Conservation (phyloP, 768 basidiomycete genomes). For the Naganishia vishniacii region DNA sequence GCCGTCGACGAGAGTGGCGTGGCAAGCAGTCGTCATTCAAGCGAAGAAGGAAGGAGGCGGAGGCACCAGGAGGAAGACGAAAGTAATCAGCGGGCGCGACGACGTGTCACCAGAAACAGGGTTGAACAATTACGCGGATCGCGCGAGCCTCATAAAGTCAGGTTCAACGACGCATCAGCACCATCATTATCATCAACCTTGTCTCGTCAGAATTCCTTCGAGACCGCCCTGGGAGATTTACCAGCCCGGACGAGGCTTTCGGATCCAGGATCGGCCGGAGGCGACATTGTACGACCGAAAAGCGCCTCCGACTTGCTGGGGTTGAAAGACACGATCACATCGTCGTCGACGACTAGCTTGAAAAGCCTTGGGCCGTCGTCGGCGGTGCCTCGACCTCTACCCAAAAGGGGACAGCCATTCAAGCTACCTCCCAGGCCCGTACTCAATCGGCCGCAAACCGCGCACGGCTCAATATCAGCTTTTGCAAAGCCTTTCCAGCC, state of each 20-base stretch:
- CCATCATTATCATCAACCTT: no score
- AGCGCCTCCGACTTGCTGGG: conserved; percentile 44
- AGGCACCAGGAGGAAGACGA: not conserved
- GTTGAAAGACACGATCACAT: conserved; percentile 9
- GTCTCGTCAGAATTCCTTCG: not conserved
- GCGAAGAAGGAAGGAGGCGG: conserved; percentile 4
- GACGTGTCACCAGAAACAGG: not conserved
- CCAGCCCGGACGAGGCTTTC: conserved; percentile 3
- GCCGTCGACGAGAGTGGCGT: not conserved
- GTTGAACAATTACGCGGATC: not conserved
- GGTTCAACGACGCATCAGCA: not conserved
- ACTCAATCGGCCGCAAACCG: not conserved
- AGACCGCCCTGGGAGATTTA: not conserved
- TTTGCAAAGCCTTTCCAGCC: conserved; percentile 5
- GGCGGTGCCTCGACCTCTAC: not conserved
- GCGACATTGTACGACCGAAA: conserved; percentile 36
- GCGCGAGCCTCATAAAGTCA: conserved; percentile 7
- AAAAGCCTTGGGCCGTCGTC: not conserved
- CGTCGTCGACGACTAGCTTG: conserved; percentile 8
- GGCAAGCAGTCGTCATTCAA: not conserved
- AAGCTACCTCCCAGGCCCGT: conserved; percentile 14
- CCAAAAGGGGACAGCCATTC: conserved; percentile 11
- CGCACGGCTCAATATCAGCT: not conserved
- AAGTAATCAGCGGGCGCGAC: not conserved
- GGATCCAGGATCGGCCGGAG: not conserved